Evolutionary conservation across 2,329 filamentous ascomycete species (phyloP), one percentile per base, ranked within the genome.

Genomic region (Chrysoporthe deuterocubensis): DNA sequence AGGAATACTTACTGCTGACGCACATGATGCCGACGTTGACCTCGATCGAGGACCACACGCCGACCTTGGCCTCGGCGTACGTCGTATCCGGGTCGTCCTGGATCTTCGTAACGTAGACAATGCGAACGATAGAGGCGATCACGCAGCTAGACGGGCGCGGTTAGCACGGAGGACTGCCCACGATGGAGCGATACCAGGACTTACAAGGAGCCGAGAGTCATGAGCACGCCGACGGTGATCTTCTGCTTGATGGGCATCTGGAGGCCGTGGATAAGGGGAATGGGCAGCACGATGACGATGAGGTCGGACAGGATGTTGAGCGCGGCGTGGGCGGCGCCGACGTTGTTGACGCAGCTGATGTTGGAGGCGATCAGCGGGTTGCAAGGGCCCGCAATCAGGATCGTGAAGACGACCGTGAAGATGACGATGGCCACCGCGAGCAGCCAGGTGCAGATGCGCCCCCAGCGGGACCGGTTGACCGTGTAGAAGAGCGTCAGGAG

Each of bases 241-340:
- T 82, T 83, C 67, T 84, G 81, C 62, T 78, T 80, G 61, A 70
- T 73, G 1, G 80, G 78, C 72, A 84, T 77, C 58, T 80, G 77
- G 6, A 84, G 74, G 6, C 72, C 73, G 67, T 78, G 74, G 32
- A 84, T 75, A 11, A 81, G 80, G 4, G 77, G 78, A 56, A 83
- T 78, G 1, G 82, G 82, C 3, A 84, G 72, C 1, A 76, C 69
- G 69, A 81, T 81, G 61, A 82, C 78, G 18, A 81, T 69, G 14
- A 83, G 61, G 71, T 84, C 81, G 37, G 81, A 82, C 57, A 59
- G 11, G 42, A 59, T 59, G 57, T 59, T 59, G 9, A 59, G 57
- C 9, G 42, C 57, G 9, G 57, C 57, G 11, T 59, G 54, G 32
- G 54, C 54, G 9, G 37, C 54, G 21, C 32, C 54, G n/a, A 58